Conservation (phyloP, 768 basidiomycete genomes). For the Termitomyces sp. region DNA sequence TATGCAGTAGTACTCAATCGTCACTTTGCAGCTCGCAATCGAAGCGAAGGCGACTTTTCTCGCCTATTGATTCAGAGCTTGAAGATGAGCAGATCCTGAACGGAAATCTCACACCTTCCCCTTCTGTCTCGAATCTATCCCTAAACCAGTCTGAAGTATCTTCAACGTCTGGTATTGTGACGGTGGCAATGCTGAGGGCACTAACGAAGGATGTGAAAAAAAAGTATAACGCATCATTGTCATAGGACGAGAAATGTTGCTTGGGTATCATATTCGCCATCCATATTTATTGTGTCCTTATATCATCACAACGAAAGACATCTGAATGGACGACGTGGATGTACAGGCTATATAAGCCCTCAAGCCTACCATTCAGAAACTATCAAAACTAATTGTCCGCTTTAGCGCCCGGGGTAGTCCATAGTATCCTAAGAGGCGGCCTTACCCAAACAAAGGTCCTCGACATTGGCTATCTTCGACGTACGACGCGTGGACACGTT, state of each 20-base stretch:
- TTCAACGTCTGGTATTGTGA: constrained; percentile 33
- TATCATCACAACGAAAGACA: too few relatives aligned
- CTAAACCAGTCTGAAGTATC: constrained; percentile 27
- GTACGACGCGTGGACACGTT: too few relatives aligned
- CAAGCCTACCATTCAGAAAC: too few relatives aligned
- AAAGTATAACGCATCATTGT: constrained; percentile 31
- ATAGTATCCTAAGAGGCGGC: too few relatives aligned
- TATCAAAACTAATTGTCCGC: too few relatives aligned
- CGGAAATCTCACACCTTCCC: constrained; percentile 39
- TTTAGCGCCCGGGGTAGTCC: too few relatives aligned
- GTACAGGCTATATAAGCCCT: too few relatives aligned
- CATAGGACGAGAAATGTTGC: not conserved
- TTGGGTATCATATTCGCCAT: not conserved
- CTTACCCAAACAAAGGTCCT: too few relatives aligned
- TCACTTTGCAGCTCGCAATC: constrained; percentile 20
- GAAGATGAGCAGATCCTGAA: constrained; percentile 32
- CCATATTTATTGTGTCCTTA: not conserved
- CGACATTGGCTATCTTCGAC: too few relatives aligned
- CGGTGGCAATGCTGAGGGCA: constrained; percentile 63
- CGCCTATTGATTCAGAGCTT: constrained; percentile 19
- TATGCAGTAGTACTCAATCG: constrained; percentile 2
- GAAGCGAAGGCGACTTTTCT: constrained; percentile 46
- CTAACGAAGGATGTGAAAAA: constrained; percentile 52
- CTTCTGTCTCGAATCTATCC: constrained; percentile 41
- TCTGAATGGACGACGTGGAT: too few relatives aligned